A percentile compares a stretch with the other conserved stretches of the same genome.
These are phyloP conservation scores for Candolleomyces aberdarensis DNA, from an alignment of 768 basidiomycete species.

Conservation along the genomic window DNA sequence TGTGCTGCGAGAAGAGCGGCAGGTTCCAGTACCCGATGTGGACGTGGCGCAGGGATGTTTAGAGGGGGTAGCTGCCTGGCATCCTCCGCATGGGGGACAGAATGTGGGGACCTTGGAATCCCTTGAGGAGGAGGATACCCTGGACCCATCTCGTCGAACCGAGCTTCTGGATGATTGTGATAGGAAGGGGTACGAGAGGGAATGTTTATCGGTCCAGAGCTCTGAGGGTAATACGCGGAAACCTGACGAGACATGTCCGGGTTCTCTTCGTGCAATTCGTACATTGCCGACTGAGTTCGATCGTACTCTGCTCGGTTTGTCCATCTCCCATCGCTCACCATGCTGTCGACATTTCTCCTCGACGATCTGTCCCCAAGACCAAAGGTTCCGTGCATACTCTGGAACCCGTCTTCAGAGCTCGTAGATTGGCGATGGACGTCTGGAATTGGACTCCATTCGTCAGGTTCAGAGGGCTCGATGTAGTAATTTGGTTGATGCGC, in stretches of 20 bases:
- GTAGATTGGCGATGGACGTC: constrained; percentile 9
- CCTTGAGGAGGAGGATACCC: too few relatives aligned
- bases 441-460: constrained; percentile 6
- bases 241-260: neutral
- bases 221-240: neutral
- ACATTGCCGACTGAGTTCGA: neutral
- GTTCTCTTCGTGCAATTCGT: neutral
- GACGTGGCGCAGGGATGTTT: too few relatives aligned
- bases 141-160: too few relatives aligned
- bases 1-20: too few relatives aligned
- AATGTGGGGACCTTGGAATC: too few relatives aligned
- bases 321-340: neutral
- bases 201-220: neutral
- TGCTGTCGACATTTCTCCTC: neutral
- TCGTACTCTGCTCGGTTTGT: constrained; percentile 1
- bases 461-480: neutral
- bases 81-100: too few relatives aligned
- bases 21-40: too few relatives aligned
- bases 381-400: neutral
- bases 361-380: neutral
- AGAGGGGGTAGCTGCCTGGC: too few relatives aligned
- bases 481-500: neutral
- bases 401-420: neutral
- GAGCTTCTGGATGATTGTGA: neutral
- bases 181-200: neutral